Conservation (phyloP, 1,284 basidiomycete genomes). For the Peniophora sp. region DNA sequence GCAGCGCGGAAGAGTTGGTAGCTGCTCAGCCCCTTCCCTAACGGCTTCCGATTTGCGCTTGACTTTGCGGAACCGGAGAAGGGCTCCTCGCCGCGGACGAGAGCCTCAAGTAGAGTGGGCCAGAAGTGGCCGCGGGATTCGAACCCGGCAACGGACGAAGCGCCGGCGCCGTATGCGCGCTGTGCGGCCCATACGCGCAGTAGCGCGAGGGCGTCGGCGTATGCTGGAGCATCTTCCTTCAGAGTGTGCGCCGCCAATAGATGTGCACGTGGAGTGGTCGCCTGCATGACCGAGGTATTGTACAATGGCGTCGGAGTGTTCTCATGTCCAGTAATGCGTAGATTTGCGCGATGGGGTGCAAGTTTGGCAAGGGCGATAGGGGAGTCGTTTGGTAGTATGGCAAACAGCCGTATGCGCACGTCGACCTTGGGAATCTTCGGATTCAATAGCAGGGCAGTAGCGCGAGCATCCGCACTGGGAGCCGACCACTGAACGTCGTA, state of each 20-base stretch:
- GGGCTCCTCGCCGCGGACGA: slow-evolving; percentile 65
- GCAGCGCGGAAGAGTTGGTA: slow-evolving; percentile 83
- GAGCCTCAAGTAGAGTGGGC: slow-evolving; percentile 59
- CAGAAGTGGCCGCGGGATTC: slow-evolving; percentile 66
- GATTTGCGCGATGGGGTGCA: slow-evolving; percentile 69
- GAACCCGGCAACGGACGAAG: slow-evolving; percentile 58
- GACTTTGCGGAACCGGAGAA: slow-evolving; percentile 17
- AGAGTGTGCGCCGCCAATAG: slow-evolving; percentile 66
- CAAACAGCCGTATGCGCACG: slow-evolving; percentile 68
- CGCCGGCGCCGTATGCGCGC: slow-evolving; percentile 64
- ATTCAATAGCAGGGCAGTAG: slow-evolving; percentile 59
- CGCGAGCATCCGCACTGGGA: slow-evolving; percentile 54
- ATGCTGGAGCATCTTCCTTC: slow-evolving; percentile 55
- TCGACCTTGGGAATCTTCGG: slow-evolving; percentile 49
- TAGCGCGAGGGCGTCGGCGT: slow-evolving; percentile 71
- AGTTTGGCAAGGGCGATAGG: slow-evolving; percentile 63
- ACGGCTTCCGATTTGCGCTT: slow-evolving; percentile 39
- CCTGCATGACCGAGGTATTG: slow-evolving; percentile 68
- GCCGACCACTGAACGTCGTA: slow-evolving; percentile 52
- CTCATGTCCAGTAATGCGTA: slow-evolving; percentile 34
- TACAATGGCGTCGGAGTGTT: slow-evolving; percentile 64
- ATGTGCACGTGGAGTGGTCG: slow-evolving; percentile 57
- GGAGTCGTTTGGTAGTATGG: slow-evolving; percentile 48
- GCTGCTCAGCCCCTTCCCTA: slow-evolving; percentile 72
- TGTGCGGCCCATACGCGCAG: slow-evolving; percentile 89